Conservation (phyloP, 495 filamentous ascomycete species). For the Penicillium nucicola region DNA sequence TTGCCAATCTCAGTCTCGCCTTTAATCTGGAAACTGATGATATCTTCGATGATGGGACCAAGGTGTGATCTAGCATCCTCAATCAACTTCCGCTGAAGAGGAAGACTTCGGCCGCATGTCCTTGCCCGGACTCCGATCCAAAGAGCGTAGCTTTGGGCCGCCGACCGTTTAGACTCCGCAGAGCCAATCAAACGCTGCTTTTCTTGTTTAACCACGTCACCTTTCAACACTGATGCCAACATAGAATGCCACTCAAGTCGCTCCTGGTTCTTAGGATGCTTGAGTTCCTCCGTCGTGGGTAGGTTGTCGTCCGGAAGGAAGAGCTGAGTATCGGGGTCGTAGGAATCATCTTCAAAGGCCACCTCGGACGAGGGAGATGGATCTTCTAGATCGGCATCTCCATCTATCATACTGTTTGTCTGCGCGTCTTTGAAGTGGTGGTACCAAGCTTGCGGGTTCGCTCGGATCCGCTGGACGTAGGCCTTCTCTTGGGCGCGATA, state of each 20-base stretch:
- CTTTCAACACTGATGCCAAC: slow-evolving; percentile 91
- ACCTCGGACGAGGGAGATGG: slow-evolving; percentile 82
- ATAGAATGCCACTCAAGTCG: slow-evolving; percentile 97
- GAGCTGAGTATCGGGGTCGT: slow-evolving; percentile 89
- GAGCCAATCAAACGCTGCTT: slow-evolving; percentile 90
- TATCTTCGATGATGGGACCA: slow-evolving; percentile 72
- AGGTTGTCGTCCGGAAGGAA: slow-evolving; percentile 84
- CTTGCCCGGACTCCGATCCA: slow-evolving; percentile 87
- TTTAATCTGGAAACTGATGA: slow-evolving; percentile 89
- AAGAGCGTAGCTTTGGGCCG: slow-evolving; percentile 73
- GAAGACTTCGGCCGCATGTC: slow-evolving; percentile 75
- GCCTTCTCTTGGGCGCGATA: slow-evolving; percentile 79
- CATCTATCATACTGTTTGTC: slow-evolving; percentile 59
- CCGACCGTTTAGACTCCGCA: slow-evolving; percentile 69
- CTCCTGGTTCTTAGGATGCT: slow-evolving; percentile 84
- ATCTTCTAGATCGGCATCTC: slow-evolving; percentile 84
- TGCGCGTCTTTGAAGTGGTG: slow-evolving; percentile 74
- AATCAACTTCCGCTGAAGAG: slow-evolving; percentile 76
- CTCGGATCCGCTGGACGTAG: slow-evolving; percentile 72
- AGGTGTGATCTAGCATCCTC: slow-evolving; percentile 72
- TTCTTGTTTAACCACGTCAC: slow-evolving; percentile 96
- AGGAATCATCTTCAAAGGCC: slow-evolving; percentile 75
- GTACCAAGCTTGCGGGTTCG: slow-evolving; percentile 62
- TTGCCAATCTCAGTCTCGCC: slow-evolving; percentile 91
- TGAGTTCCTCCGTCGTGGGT: slow-evolving; percentile 83